Base-by-base conservation (phyloP, 2,329 filamentous ascomycete genomes). In the Magnaporthales sp. region DNA sequence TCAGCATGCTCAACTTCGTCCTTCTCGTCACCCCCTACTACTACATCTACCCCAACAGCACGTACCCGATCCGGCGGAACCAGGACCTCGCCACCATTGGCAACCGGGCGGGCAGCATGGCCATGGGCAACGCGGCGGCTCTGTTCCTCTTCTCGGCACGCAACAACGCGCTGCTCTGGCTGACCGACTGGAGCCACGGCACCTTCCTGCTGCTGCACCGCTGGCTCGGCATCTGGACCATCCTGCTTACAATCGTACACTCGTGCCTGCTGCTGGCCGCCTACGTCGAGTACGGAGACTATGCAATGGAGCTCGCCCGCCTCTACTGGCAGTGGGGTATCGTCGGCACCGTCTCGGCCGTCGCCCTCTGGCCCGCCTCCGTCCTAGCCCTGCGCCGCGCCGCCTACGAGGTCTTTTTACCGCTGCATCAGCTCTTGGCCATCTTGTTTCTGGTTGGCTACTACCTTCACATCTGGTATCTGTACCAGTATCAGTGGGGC, bases 131-230 rank as follows among this genome's bases (percentile, higher is more conserved):
- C 58, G n/a, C 68, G 46, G 67, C 67, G 19, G 69, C 84, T 0
- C 62, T 80, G 0, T 71, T 84, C 19, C 74, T 84, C 4, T 84
- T 80, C 66, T 75, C 78, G 0, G 74, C 77, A 0, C 74, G 83
- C 1, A 84, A 85, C 69, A 84, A 81, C 65, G 30, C 83, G 3
- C 75, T 83, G 0, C 75, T 84, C 0, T 80, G 77, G 73, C 56
- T 83, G 1, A 83, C 83, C 3, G 77, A 81, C 69, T 84, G 82
- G 81, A 79, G 75, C 0, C 79, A 83, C 68, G 77, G 77, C 0
- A 84, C 83, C 0, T 84, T 76, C 66, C 68, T 84, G 3, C 71
- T 84, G 0, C 73, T 84, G 0, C 83, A 86, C 68, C 76, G 81
- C 11, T 84, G 80, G 80, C 72, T 82, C 1, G 82, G 81, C 1